Evolutionary conservation across 352 stramenopile genomes (phyloP).

Genomic region (Globisporangium polare): DNA sequence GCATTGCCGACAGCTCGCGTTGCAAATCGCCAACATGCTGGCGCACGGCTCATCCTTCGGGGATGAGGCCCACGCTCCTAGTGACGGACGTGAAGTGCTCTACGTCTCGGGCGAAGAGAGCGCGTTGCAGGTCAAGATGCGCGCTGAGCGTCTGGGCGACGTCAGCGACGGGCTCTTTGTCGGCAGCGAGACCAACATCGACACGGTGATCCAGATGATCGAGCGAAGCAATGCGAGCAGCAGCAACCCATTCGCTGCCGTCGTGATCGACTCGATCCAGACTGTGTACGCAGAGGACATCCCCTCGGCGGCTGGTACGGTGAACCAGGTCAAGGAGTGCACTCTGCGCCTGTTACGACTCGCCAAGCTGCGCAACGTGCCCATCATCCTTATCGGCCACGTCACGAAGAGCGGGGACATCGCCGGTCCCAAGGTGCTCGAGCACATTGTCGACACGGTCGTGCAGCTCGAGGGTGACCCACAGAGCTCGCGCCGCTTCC

Average conservation of each 20-base stretch:
- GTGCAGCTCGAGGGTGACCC: slow-evolving; percentile 94
- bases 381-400: slow-evolving; percentile 95
- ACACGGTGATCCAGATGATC: slow-evolving; percentile 64
- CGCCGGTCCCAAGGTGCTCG: slow-evolving; percentile 90
- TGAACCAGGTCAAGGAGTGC: slow-evolving; percentile 95
- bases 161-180: slow-evolving; percentile 68
- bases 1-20: slow-evolving; percentile 51
- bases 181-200: slow-evolving; percentile 82
- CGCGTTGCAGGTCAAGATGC: slow-evolving; percentile 92
- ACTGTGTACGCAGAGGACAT: slow-evolving; percentile 92
- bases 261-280: slow-evolving; percentile 97
- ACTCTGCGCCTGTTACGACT: slow-evolving; percentile 91
- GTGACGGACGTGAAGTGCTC: slow-evolving; percentile 60
- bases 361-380: slow-evolving; percentile 89
- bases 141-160: slow-evolving; percentile 83
- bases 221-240: slow-evolving; percentile 9
- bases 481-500: slow-evolving; percentile 79
- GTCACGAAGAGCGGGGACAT: slow-evolving; percentile 97
- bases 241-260: slow-evolving; percentile 37
- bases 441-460: slow-evolving; percentile 94
- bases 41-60: slow-evolving; percentile 19
- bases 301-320: slow-evolving; percentile 68
- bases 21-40: slow-evolving; percentile 93
- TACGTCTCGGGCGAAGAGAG: slow-evolving; percentile 98
- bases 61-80: neutral